Percentiles rank a stretch among this genome's conserved stretches.
phyloP scores from a whole-genome alignment of 179 eudicot genomes.

The Carnegiea gigantea region DNA sequence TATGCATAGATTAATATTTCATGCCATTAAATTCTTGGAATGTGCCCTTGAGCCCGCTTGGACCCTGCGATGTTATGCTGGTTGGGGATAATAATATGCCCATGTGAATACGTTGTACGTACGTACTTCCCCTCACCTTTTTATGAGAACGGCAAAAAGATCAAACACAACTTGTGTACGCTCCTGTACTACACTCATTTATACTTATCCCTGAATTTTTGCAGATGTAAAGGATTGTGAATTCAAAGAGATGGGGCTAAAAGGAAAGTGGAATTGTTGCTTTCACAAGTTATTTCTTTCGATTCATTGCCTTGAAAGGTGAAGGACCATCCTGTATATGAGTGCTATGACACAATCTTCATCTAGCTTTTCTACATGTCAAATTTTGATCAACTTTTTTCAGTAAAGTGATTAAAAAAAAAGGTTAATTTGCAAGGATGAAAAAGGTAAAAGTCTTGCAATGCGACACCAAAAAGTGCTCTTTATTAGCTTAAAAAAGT shows the following conservation, averaged over 20 bases:
- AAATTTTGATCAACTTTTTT: background rate
- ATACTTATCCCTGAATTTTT: background rate
- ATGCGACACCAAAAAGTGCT: too few relatives aligned
- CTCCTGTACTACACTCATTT: background rate
- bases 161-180: slow-evolving; percentile 3
- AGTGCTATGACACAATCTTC: background rate
- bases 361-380: background rate
- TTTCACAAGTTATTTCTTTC: background rate
- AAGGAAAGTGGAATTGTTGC: slow-evolving; percentile 3
- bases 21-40: too few relatives aligned
- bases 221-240: background rate
- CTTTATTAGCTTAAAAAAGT: too few relatives aligned
- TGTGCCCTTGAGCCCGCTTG: too few relatives aligned
- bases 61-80: too few relatives aligned
- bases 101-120: background rate
- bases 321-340: background rate
- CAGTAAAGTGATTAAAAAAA: too few relatives aligned
- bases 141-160: background rate
- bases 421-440: too few relatives aligned
- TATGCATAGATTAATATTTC: too few relatives aligned
- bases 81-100: too few relatives aligned
- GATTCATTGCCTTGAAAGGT: background rate
- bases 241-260: background rate
- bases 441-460: too few relatives aligned
- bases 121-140: background rate